These are phyloP conservation scores for Udeniomyces megalosporus DNA, from an alignment of 768 basidiomycete species.

Conservation along the genomic window DNA sequence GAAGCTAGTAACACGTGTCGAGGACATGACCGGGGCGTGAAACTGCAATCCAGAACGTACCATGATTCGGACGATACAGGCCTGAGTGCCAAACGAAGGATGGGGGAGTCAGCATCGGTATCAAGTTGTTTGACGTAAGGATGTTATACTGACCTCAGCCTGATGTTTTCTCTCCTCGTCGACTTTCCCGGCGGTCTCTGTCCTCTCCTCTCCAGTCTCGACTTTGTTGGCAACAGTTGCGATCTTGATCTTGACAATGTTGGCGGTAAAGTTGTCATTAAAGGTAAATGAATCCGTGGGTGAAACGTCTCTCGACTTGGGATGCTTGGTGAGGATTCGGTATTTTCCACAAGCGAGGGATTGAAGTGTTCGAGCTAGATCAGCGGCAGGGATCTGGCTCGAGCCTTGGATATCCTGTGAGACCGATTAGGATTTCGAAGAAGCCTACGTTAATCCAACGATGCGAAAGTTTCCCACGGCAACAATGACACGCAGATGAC, in stretches of 20 bases:
- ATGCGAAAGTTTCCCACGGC: background rate
- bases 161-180: constrained; percentile 83
- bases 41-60: constrained; percentile 61
- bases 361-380: constrained; percentile 83
- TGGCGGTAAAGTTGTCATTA: constrained; percentile 62
- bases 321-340: constrained; percentile 81
- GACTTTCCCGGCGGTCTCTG: constrained; percentile 73
- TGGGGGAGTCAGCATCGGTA: background rate
- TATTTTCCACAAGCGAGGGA: constrained; percentile 89
- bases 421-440: background rate
- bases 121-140: background rate
- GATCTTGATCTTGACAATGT: constrained; percentile 81
- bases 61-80: constrained; percentile 94
- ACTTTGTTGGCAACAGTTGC: constrained; percentile 73
- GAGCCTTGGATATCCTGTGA: constrained; percentile 64
- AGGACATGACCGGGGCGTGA: background rate
- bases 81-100: constrained; percentile 36
- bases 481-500: constrained; percentile 20
- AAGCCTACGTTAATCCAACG: too few species aligned
- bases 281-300: constrained; percentile 71
- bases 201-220: constrained; percentile 70
- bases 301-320: constrained; percentile 67
- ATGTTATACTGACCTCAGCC: constrained; percentile 50
- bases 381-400: constrained; percentile 54
- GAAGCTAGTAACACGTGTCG: background rate